phyloP scores from a whole-genome alignment of 2,329 filamentous ascomycete genomes.

The Dryadomyces sulphureus region DNA sequence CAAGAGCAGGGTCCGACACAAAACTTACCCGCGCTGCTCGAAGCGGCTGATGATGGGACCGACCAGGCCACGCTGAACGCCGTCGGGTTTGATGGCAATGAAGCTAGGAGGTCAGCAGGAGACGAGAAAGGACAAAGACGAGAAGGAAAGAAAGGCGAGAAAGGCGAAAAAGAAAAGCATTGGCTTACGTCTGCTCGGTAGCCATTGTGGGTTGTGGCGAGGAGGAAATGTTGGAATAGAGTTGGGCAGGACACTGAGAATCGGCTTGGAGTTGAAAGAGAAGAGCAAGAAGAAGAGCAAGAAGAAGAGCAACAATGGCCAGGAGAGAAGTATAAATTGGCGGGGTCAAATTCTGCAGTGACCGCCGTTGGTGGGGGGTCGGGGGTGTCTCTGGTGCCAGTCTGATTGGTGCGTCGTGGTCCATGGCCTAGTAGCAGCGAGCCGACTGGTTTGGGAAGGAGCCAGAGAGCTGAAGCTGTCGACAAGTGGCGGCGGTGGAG shows the following conservation, averaged over 20 bases:
- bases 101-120: slow-evolving; percentile 46
- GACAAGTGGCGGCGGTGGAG: too few relatives aligned
- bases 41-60: slow-evolving; percentile 97
- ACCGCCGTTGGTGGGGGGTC: slow-evolving; percentile 8
- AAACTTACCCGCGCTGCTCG: slow-evolving; percentile 75
- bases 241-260: slow-evolving; percentile 3
- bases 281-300: slow-evolving; percentile 7
- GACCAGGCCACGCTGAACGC: slow-evolving; percentile 79
- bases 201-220: slow-evolving; percentile 41
- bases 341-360: slow-evolving; percentile 24
- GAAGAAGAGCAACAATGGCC: slow-evolving; percentile 7
- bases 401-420: slow-evolving; percentile 4
- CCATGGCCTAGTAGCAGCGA: too few relatives aligned
- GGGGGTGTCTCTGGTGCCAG: neutral
- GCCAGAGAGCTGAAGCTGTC: too few relatives aligned
- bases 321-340: slow-evolving; percentile 21
- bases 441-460: too few relatives aligned
- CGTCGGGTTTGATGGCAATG: slow-evolving; percentile 99
- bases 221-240: slow-evolving; percentile 16
- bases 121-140: neutral
- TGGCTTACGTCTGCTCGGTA: slow-evolving; percentile 70
- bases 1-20: too few relatives aligned
- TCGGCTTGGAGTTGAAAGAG: slow-evolving; percentile 2
- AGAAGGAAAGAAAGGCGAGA: neutral
- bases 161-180: neutral